Conservation (phyloP, 2,329 filamentous ascomycete species). For the Alternaria gaisen region DNA sequence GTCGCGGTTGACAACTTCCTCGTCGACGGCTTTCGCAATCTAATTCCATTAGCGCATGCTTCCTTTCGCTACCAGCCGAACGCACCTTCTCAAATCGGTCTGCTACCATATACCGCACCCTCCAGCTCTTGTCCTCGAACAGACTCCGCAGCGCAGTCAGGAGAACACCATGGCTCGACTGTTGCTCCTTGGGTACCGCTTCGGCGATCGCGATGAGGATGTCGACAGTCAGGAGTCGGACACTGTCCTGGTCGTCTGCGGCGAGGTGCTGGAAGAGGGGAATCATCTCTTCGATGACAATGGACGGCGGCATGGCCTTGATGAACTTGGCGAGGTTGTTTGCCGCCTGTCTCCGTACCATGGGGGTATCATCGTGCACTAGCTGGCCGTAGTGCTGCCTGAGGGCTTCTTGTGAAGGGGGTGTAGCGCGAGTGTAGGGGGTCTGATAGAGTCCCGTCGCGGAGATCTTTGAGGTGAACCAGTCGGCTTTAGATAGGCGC, state of each 20-base stretch:
- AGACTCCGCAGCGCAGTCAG: slow-evolving; percentile 88
- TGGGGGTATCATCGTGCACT: slow-evolving; percentile 97
- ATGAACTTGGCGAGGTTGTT: slow-evolving; percentile 98
- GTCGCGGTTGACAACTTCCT: slow-evolving; percentile 93
- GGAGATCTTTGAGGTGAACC: slow-evolving; percentile 99
- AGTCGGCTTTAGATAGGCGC: slow-evolving; percentile 97
- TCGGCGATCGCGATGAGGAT: slow-evolving; percentile 96
- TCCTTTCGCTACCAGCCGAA: slow-evolving; percentile 17
- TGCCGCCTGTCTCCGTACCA: slow-evolving; percentile 96
- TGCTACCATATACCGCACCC: slow-evolving; percentile 98
- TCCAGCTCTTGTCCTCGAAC: slow-evolving; percentile 99
- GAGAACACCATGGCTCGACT: slow-evolving; percentile 92
- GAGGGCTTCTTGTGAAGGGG: slow-evolving; percentile 87
- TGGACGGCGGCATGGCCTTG: slow-evolving; percentile 90
- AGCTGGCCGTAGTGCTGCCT: slow-evolving; percentile 91
- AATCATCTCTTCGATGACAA: slow-evolving; percentile 99
- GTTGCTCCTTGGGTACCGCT: slow-evolving; percentile 96
- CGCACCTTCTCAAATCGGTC: slow-evolving; percentile 95
- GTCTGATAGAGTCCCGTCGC: slow-evolving; percentile 94
- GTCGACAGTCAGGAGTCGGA: slow-evolving; percentile 93
- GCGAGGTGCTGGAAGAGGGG: slow-evolving; percentile 97
- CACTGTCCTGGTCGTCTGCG: slow-evolving; percentile 96
- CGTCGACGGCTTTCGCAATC: slow-evolving; percentile 98
- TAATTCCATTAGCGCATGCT: slow-evolving; percentile 53
- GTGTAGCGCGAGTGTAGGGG: slow-evolving; percentile 90